phyloP scores from a whole-genome alignment of 2,329 filamentous ascomycete genomes.

The Drechslerella dactyloides region DNA sequence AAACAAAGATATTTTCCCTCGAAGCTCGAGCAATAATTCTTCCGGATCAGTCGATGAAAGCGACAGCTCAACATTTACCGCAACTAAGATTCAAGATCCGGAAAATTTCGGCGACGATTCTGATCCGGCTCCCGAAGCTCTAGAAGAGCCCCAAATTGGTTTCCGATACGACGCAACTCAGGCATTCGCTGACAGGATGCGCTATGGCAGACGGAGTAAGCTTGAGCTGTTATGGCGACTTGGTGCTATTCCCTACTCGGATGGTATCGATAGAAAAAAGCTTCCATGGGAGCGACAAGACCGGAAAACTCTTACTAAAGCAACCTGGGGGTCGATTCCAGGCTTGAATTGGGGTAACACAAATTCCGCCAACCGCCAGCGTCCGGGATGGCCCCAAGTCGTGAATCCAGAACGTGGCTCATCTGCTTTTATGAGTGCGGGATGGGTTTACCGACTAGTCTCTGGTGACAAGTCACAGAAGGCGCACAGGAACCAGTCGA shows the following conservation, averaged over 20 bases:
- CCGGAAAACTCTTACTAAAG: background rate
- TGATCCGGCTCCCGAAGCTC: background rate
- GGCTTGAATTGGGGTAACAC: background rate
- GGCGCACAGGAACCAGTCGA: background rate
- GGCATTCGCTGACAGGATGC: background rate
- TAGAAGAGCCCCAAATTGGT: background rate
- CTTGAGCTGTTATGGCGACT: background rate
- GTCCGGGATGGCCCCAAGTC: background rate
- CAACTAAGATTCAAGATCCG: no score
- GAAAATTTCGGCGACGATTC: background rate
- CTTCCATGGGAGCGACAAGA: background rate
- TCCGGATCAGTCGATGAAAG: background rate
- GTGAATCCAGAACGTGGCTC: background rate
- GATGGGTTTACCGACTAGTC: background rate
- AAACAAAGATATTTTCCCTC: background rate
- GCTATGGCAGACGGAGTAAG: background rate
- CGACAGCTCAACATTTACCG: background rate
- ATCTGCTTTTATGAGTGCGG: background rate
- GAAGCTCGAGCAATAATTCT: background rate
- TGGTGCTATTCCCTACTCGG: background rate
- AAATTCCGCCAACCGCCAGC: background rate
- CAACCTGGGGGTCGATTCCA: background rate
- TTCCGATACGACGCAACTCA: background rate
- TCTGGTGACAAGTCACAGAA: background rate
- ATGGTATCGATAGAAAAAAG: background rate